These are phyloP conservation scores for Luffa acutangula DNA, from an alignment of 306 rosid species.

Conservation along the genomic window DNA sequence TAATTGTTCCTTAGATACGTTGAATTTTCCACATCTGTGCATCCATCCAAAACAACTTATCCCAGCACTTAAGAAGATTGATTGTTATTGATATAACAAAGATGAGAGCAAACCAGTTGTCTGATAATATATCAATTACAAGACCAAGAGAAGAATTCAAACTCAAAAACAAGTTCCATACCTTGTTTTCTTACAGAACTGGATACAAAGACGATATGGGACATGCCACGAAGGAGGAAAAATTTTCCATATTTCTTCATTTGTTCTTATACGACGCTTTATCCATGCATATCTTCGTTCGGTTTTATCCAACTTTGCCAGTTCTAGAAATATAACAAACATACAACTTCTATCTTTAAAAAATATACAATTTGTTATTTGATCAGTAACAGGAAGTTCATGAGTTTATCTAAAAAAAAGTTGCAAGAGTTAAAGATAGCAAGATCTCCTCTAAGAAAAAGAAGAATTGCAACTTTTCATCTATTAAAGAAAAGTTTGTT, in stretches of 20 bases:
- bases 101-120: neutral
- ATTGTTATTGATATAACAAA: neutral
- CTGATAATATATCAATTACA: neutral
- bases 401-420: neutral
- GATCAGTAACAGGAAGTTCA: neutral
- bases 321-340: constrained; percentile 35
- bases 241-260: constrained; percentile 95
- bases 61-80: neutral
- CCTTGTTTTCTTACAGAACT: constrained; percentile 95
- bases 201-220: constrained; percentile 88
- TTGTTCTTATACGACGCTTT: constrained; percentile 93
- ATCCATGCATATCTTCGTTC: constrained; percentile 99
- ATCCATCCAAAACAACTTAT: neutral
- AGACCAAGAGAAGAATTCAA: neutral
- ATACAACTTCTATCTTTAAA: neutral
- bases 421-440: neutral
- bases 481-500: neutral
- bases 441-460: neutral
- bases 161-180: constrained; percentile 17
- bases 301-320: constrained; percentile 94
- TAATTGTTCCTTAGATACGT: neutral
- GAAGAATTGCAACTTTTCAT: neutral
- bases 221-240: constrained; percentile 96
- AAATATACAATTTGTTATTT: neutral
- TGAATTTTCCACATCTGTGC: neutral